phyloP scores from a whole-genome alignment of 2,329 filamentous ascomycete genomes.

The Didymella glomerata region DNA sequence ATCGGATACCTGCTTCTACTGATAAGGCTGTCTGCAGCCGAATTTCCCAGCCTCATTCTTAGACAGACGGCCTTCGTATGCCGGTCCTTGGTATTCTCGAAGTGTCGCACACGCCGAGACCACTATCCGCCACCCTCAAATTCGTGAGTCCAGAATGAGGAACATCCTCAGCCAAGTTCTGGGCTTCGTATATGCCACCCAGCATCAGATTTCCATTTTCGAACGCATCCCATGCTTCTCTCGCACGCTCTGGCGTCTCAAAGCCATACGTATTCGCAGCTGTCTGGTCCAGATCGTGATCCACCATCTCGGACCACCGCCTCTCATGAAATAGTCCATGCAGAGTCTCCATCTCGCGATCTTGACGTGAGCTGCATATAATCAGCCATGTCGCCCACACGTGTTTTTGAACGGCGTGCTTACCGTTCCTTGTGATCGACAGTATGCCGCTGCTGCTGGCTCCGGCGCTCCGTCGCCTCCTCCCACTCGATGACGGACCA shows the following conservation, averaged over 20 bases:
- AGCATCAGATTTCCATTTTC: background rate
- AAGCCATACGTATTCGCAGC: no score
- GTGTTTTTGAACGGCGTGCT: background rate
- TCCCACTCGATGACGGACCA: background rate
- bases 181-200: background rate
- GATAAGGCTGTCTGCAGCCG: constrained; percentile 10
- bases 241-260: background rate
- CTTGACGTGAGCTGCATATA: background rate
- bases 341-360: background rate
- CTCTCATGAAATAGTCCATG: background rate
- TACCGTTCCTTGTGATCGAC: background rate
- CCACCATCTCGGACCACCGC: background rate
- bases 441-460: background rate
- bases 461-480: background rate
- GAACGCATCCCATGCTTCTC: background rate
- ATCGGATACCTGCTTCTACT: background rate
- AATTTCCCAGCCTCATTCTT: background rate
- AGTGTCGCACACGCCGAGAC: constrained; percentile 2
- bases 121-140: background rate
- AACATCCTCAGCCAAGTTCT: constrained; percentile 1
- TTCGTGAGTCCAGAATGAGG: background rate
- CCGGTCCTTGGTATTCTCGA: background rate
- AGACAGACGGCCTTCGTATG: background rate
- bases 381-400: background rate
- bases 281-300: background rate